Conservation (phyloP, 140 eudicot genomes). For the Senecio squalidus region DNA sequence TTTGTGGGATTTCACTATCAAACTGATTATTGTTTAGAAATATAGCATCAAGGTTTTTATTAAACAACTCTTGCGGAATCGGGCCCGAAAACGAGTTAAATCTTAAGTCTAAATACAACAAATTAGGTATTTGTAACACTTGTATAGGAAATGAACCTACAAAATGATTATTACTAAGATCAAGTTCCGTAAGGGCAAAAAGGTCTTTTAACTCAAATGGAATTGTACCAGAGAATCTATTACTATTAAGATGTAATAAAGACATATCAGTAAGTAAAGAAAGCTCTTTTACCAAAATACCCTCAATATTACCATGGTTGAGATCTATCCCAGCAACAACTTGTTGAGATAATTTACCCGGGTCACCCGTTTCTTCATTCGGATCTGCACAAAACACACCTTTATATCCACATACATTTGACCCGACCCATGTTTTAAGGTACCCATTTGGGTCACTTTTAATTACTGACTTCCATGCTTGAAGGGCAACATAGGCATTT, state of each 20-base stretch:
- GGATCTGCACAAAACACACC: slow-evolving; percentile 81
- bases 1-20: slow-evolving; percentile 57
- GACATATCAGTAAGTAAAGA: slow-evolving; percentile 59
- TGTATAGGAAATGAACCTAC: slow-evolving; percentile 65
- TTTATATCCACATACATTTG: slow-evolving; percentile 73
- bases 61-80: slow-evolving; percentile 70
- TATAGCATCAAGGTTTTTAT: slow-evolving; percentile 72
- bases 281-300: slow-evolving; percentile 63
- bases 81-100: slow-evolving; percentile 66
- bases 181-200: slow-evolving; percentile 70
- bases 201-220: slow-evolving; percentile 52
- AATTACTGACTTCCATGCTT: slow-evolving; percentile 86
- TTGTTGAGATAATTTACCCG: slow-evolving; percentile 44
- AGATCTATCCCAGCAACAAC: slow-evolving; percentile 87
- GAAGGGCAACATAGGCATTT: slow-evolving; percentile 73
- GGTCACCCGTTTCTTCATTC: slow-evolving; percentile 38
- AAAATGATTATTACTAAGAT: slow-evolving; percentile 80
- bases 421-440: slow-evolving; percentile 67
- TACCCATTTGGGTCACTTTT: slow-evolving; percentile 71
- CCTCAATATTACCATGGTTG: slow-evolving; percentile 76
- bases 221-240: slow-evolving; percentile 70
- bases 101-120: slow-evolving; percentile 77
- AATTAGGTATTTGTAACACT: slow-evolving; percentile 50
- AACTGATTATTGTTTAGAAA: slow-evolving; percentile 71
- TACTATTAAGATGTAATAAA: slow-evolving; percentile 74